These are phyloP conservation scores for Nephelium lappaceum DNA, from an alignment of 345 rosid species.

Conservation along the genomic window DNA sequence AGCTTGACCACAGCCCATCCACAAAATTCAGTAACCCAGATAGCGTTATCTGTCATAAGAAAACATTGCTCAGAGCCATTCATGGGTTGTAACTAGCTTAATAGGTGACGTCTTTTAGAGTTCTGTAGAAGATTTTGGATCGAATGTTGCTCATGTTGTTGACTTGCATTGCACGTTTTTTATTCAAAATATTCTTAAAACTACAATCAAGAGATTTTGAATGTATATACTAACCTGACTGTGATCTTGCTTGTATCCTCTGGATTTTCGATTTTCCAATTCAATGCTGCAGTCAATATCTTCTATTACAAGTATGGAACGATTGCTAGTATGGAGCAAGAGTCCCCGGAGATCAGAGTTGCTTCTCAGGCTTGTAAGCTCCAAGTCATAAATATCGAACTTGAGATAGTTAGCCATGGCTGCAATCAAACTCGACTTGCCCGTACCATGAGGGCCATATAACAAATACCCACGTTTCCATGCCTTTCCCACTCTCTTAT, in stretches of 20 bases:
- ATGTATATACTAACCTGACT: background rate
- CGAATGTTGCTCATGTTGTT: no score
- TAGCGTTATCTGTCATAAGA: constrained; percentile 11
- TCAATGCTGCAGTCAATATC: constrained; percentile 30
- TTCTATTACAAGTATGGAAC: constrained; percentile 28
- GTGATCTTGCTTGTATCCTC: background rate
- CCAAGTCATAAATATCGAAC: constrained; percentile 31
- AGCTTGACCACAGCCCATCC: constrained; percentile 33
- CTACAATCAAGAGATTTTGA: no score
- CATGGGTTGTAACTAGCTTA: background rate
- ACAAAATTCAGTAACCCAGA: constrained; percentile 30
- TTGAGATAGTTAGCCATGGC: constrained; percentile 32
- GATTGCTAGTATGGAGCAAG: background rate
- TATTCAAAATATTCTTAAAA: no score
- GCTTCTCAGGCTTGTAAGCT: constrained; percentile 1
- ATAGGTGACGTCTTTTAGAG: background rate
- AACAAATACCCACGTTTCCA: constrained; percentile 30
- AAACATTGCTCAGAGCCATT: background rate
- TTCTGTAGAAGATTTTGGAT: background rate
- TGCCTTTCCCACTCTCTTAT: constrained; percentile 19
- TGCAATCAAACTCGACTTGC: constrained; percentile 33
- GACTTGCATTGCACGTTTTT: no score
- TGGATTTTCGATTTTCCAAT: constrained; percentile 8
- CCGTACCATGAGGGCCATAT: constrained; percentile 32
- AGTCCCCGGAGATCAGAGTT: constrained; percentile 18